Percentiles rank a stretch among this genome's conserved stretches.
These are phyloP conservation scores for Diaporthe aspalathi DNA, from an alignment of 2,329 filamentous ascomycete species.

Conservation along the genomic window DNA sequence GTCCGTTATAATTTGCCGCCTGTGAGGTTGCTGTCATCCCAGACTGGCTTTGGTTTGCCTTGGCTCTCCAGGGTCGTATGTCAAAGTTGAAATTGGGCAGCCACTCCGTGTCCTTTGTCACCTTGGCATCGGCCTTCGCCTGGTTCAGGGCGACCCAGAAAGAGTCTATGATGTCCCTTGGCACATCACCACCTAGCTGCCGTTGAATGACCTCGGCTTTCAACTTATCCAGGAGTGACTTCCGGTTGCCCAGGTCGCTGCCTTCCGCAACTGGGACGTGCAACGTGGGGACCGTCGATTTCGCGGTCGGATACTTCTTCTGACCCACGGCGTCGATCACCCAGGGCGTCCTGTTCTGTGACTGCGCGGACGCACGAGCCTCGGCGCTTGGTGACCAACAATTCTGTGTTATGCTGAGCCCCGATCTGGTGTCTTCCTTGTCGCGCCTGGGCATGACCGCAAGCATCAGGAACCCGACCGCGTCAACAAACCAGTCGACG, in stretches of 20 bases:
- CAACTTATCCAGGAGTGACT: background rate
- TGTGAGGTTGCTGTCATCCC: background rate
- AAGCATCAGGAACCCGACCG: background rate
- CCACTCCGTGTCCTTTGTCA: background rate
- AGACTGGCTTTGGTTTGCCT: background rate
- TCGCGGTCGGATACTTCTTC: background rate
- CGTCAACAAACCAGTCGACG: background rate
- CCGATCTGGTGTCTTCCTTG: background rate
- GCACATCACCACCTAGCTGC: accelerated
- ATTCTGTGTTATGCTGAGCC: background rate
- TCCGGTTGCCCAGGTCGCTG: background rate
- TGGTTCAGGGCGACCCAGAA: background rate
- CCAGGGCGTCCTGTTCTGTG: background rate
- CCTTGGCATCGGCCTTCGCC: background rate
- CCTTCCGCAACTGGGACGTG: background rate
- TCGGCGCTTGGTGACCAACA: background rate
- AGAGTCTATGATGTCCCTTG: background rate
- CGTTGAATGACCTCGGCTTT: background rate
- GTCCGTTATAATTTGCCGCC: background rate
- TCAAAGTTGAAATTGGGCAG: conserved; percentile 1
- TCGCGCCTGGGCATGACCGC: conserved; percentile 7
- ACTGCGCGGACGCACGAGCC: background rate
- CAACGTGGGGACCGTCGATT: background rate
- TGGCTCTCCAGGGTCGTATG: background rate
- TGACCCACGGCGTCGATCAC: background rate